phyloP scores from a whole-genome alignment of 2,329 filamentous ascomycete genomes.

The Ustilaginoidea virens region DNA sequence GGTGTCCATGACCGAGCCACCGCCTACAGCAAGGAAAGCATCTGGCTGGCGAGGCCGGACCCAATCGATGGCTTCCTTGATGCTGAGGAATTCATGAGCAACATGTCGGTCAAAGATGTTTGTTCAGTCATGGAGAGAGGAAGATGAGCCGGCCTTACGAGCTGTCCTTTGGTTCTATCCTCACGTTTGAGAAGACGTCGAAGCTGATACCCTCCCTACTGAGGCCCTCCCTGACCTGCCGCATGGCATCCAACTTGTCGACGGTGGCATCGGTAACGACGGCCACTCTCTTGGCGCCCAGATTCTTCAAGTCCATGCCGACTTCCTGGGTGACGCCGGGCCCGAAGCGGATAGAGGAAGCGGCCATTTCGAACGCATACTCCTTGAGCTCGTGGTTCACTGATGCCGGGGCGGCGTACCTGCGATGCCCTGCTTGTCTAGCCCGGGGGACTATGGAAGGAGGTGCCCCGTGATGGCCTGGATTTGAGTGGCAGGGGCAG shows the following conservation, averaged over 20 bases:
- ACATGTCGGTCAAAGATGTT: background rate
- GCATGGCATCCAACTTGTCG: slow-evolving; percentile 71
- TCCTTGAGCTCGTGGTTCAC: slow-evolving; percentile 54
- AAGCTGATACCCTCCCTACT: slow-evolving; percentile 65
- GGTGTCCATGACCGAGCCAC: slow-evolving; percentile 90
- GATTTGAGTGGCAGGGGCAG: slow-evolving; percentile 89
- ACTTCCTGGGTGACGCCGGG: slow-evolving; percentile 89
- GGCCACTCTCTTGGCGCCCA: slow-evolving; percentile 74
- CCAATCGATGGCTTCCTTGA: slow-evolving; percentile 81
- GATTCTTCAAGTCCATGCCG: slow-evolving; percentile 92
- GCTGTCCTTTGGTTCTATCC: slow-evolving; percentile 87
- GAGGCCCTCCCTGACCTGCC: slow-evolving; percentile 70
- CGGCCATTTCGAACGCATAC: slow-evolving; percentile 98
- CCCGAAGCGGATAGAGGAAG: slow-evolving; percentile 85
- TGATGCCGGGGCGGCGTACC: slow-evolving; percentile 56
- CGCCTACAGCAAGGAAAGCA: slow-evolving; percentile 81
- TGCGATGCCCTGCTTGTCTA: slow-evolving; percentile 22
- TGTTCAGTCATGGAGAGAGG: background rate
- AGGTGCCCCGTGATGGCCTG: slow-evolving; percentile 55
- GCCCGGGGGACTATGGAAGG: slow-evolving; percentile 37
- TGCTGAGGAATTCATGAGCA: slow-evolving; percentile 27
- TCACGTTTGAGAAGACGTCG: slow-evolving; percentile 64
- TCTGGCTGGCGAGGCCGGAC: slow-evolving; percentile 69
- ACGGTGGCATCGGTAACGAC: slow-evolving; percentile 86
- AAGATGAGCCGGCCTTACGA: slow-evolving; percentile 39